Percentiles rank a stretch among this genome's conserved stretches.
Evolutionary conservation across 139 green algal genomes (phyloP).

Genomic region (Volvox africanus): DNA sequence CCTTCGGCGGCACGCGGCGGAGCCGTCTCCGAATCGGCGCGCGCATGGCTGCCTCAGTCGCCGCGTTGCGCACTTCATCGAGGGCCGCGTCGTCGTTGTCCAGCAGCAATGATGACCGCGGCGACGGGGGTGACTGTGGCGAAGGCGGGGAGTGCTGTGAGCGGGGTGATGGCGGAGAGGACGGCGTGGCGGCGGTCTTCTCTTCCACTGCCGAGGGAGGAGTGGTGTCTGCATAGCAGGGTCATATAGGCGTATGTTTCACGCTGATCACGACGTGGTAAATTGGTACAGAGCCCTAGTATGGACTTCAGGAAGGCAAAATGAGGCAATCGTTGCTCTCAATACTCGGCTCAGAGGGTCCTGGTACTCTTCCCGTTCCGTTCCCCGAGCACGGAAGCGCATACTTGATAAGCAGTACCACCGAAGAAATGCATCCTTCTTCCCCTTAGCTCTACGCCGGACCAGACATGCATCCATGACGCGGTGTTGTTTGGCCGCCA

Average conservation of each 20-base stretch:
- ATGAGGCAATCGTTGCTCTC: too few species aligned
- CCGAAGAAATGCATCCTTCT: too few species aligned
- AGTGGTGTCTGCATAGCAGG: constrained; percentile 8
- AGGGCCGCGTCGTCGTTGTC: constrained; percentile 20
- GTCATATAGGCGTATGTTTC: not conserved
- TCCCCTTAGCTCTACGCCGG: too few species aligned
- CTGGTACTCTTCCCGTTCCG: too few species aligned
- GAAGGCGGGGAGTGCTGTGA: constrained; percentile 36
- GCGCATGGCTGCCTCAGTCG: constrained; percentile 40
- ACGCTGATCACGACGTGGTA: too few species aligned
- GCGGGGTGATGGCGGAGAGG: constrained; percentile 22
- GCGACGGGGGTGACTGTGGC: not conserved
- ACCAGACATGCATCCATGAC: too few species aligned
- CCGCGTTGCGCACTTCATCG: not conserved
- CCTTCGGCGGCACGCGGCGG: not conserved
- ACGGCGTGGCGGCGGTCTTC: constrained; percentile 6
- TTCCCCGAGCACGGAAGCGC: too few species aligned
- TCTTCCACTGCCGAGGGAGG: not conserved
- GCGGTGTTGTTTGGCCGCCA: too few species aligned
- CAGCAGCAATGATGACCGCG: not conserved
- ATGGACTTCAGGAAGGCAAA: too few species aligned
- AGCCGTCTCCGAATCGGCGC: constrained; percentile 47
- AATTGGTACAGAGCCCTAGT: too few species aligned
- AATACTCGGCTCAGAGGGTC: too few species aligned
- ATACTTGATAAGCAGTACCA: too few species aligned